Evolutionary conservation across 768 basidiomycete genomes (phyloP), one percentile per base, ranked within the genome.

Genomic region (Kwoniella heveanensis): DNA sequence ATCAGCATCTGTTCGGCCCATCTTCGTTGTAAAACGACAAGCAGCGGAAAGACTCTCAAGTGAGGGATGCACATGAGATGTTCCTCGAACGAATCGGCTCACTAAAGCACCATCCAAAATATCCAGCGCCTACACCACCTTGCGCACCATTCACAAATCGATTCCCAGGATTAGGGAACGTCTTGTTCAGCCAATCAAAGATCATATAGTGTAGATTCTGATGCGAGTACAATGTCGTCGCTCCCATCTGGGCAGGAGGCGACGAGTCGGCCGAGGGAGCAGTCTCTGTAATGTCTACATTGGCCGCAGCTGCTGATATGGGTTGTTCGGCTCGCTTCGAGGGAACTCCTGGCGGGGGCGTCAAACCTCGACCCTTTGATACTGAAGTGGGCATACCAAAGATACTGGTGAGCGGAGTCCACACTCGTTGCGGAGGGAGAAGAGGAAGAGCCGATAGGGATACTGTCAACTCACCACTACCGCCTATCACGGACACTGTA

Each of bases 401-500:
- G n/a, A n/a, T n/a, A n/a, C n/a, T n/a, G n/a, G n/a, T n/a, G n/a
- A n/a, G n/a, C n/a, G n/a, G n/a, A n/a, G n/a, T n/a, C n/a, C n/a
- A n/a, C n/a, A n/a, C n/a, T n/a, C n/a, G n/a, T n/a, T n/a, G n/a
- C n/a, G n/a, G n/a, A n/a, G n/a, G n/a, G n/a, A 39, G 58, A 60
- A 9, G 19, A 2, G 46, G 3, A 39, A 13, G 47, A 57, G 21
- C 21, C 2, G 8, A 54, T 25, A 2, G 2, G 49, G 2, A 19
- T 9, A 17, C 32, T 44, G n/a, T 1, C 8, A 19, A 54, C 68
- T 63, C 26, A 74, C 73, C 71, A 55, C 71, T 73, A 8, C 77
- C 77, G 21, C 77, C 77, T 46, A 79, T 69, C 5, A 79, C 77
- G 15, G 69, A 64, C 1, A 79, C 76, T 1, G 69, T 73, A 47